phyloP scores from a whole-genome alignment of 805 yeast species.

The Saccharomycopsis fermentans region DNA sequence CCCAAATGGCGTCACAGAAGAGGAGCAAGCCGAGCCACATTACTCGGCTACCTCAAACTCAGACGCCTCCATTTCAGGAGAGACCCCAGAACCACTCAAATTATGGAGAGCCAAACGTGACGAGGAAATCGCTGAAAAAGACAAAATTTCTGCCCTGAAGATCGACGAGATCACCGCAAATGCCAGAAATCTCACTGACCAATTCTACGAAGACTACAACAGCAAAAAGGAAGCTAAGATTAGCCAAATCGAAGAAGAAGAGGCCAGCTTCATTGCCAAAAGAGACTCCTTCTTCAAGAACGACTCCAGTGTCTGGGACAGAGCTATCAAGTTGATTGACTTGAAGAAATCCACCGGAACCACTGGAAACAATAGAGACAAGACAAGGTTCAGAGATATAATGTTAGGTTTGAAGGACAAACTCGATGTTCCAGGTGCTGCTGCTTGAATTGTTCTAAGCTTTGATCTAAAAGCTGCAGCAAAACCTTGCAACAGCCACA shows the following conservation, averaged over 20 bases:
- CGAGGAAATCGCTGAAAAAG: slow-evolving; percentile 15
- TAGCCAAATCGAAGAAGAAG: slow-evolving; percentile 15
- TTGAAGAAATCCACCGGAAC: slow-evolving; percentile 27
- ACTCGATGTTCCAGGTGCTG: slow-evolving; percentile 68
- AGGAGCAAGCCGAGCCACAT: neutral
- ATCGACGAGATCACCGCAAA: slow-evolving; percentile 14
- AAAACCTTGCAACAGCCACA: no score
- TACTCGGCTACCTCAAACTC: slow-evolving; percentile 1
- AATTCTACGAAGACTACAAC: slow-evolving; percentile 18
- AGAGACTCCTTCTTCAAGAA: slow-evolving; percentile 18
- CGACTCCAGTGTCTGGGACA: slow-evolving; percentile 16
- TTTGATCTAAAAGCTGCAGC: no score
- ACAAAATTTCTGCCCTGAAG: slow-evolving; percentile 10
- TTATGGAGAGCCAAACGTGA: slow-evolving; percentile 17
- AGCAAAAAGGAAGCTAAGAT: slow-evolving; percentile 14
- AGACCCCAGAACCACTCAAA: slow-evolving; percentile 6
- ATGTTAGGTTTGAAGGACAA: slow-evolving; percentile 59
- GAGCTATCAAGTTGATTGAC: slow-evolving; percentile 15
- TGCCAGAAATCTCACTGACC: slow-evolving; percentile 16
- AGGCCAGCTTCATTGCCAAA: slow-evolving; percentile 12
- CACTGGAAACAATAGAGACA: slow-evolving; percentile 44
- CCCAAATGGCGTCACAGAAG: neutral
- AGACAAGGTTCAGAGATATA: slow-evolving; percentile 58
- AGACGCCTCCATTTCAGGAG: neutral
- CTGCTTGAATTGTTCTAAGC: slow-evolving; percentile 44